Evolutionary conservation across 768 basidiomycete genomes (phyloP).

Genomic region (Leccinum obscurum): DNA sequence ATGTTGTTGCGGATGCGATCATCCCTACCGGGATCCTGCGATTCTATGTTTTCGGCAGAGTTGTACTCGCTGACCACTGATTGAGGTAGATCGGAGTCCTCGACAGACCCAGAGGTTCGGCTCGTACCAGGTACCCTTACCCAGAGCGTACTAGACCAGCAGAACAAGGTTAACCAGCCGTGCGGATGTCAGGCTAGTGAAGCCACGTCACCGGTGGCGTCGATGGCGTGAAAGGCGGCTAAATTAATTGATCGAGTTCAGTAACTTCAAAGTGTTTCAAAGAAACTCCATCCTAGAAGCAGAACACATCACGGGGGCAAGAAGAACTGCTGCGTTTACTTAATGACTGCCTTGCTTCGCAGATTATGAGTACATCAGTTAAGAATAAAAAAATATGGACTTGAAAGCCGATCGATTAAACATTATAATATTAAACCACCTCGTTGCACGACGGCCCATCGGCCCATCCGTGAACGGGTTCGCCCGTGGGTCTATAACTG

Average conservation of each 20-base stretch:
- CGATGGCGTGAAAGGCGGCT: constrained; percentile 1
- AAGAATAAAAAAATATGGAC: background rate
- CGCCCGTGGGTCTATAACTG: background rate
- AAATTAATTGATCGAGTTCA: constrained; percentile 2
- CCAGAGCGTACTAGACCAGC: constrained; percentile 11
- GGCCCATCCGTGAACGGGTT: background rate
- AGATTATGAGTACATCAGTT: background rate
- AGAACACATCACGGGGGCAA: background rate
- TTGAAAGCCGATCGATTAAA: background rate
- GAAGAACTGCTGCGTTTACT: background rate
- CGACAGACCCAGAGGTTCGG: background rate
- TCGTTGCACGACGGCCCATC: constrained; percentile 9
- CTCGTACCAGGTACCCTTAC: background rate
- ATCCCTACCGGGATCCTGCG: background rate
- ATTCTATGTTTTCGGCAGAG: background rate
- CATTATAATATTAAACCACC: constrained; percentile 3
- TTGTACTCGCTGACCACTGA: background rate
- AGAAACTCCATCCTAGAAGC: background rate
- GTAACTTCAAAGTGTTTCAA: background rate
- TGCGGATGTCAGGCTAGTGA: background rate
- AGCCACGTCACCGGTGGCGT: constrained; percentile 10
- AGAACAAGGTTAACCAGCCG: background rate
- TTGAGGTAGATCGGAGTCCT: constrained; percentile 1
- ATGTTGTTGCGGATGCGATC: background rate
- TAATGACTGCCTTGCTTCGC: background rate